Evolutionary conservation across 352 stramenopile genomes (phyloP).

Genomic region (Paralagenidium karlingii): DNA sequence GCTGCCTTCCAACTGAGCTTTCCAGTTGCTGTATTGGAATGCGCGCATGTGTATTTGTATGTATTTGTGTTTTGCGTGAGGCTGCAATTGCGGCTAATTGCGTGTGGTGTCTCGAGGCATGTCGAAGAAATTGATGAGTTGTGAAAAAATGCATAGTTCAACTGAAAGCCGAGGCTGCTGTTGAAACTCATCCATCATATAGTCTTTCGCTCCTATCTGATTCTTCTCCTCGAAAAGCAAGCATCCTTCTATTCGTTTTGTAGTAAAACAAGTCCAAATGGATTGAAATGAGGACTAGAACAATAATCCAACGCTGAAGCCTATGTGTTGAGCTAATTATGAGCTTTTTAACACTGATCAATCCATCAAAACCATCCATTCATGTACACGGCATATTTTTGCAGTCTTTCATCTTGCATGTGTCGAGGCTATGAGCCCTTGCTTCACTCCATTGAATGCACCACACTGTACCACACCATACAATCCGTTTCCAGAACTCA

Average conservation of each 20-base stretch:
- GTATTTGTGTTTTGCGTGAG: constrained; percentile 10
- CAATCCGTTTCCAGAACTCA: too few species aligned
- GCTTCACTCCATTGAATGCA: too few species aligned
- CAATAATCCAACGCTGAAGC: constrained; percentile 81
- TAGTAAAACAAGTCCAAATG: constrained; percentile 1
- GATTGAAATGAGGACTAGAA: constrained; percentile 55
- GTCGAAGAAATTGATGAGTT: constrained; percentile 57
- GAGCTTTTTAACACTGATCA: constrained; percentile 83
- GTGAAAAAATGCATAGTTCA: constrained; percentile 67
- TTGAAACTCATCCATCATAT: constrained; percentile 58
- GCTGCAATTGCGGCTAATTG: too few species aligned
- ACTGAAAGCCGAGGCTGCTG: constrained; percentile 48
- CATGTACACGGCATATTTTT: constrained; percentile 1
- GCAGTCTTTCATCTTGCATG: too few species aligned
- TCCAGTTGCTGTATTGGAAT: too few species aligned
- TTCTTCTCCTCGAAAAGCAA: constrained; percentile 47
- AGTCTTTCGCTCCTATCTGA: constrained; percentile 83
- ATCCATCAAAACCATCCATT: constrained; percentile 6
- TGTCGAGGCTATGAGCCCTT: too few species aligned
- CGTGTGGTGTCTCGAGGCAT: too few species aligned
- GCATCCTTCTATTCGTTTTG: constrained; percentile 66
- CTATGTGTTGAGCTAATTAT: constrained; percentile 60
- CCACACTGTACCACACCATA: too few species aligned
- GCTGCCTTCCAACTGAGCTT: constrained; percentile 77
- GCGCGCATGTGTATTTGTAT: constrained; percentile 4